Evolutionary conservation across 1,139 yeast species (phyloP).

Genomic region (Yamadazyma songkhlaensis): DNA sequence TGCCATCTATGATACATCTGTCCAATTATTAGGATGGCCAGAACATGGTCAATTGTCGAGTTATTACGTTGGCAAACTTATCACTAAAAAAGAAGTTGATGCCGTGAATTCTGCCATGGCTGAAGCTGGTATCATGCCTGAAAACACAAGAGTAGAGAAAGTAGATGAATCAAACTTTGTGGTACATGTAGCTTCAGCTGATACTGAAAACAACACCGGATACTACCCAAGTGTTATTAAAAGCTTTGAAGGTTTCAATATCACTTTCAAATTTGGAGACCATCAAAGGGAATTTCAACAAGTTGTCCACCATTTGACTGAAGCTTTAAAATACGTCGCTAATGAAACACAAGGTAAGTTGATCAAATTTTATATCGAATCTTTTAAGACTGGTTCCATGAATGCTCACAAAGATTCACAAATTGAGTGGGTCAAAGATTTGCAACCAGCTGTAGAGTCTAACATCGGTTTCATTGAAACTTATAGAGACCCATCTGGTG

Average conservation of each 20-base stretch:
- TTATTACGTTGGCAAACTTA: conserved; percentile 56
- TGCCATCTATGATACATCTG: conserved; percentile 50
- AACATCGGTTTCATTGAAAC: conserved; percentile 91
- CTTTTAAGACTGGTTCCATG: conserved; percentile 81
- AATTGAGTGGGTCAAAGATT: conserved; percentile 82
- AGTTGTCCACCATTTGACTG: conserved; percentile 53
- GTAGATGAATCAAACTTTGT: conserved; percentile 39
- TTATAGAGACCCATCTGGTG: conserved; percentile 88
- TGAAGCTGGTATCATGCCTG: conserved; percentile 66
- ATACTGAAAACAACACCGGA: conserved; percentile 38
- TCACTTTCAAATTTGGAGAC: conserved; percentile 73
- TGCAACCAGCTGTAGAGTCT: conserved; percentile 80
- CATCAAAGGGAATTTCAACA: conserved; percentile 60
- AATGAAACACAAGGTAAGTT: conserved; percentile 68
- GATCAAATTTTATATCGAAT: conserved; percentile 62
- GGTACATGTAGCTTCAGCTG: conserved; percentile 63
- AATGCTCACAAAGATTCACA: conserved; percentile 84
- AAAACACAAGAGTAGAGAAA: conserved; percentile 73
- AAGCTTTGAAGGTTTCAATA: conserved; percentile 23
- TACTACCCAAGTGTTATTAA: conserved; percentile 34
- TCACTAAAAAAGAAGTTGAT: conserved; percentile 61
- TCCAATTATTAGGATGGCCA: conserved; percentile 68
- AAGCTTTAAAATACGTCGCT: conserved; percentile 64
- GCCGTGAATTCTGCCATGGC: conserved; percentile 64
- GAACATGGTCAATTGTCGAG: conserved; percentile 71